Conservation (phyloP, 257 asterid genomes). For the Parsonsia alboflavescens region DNA sequence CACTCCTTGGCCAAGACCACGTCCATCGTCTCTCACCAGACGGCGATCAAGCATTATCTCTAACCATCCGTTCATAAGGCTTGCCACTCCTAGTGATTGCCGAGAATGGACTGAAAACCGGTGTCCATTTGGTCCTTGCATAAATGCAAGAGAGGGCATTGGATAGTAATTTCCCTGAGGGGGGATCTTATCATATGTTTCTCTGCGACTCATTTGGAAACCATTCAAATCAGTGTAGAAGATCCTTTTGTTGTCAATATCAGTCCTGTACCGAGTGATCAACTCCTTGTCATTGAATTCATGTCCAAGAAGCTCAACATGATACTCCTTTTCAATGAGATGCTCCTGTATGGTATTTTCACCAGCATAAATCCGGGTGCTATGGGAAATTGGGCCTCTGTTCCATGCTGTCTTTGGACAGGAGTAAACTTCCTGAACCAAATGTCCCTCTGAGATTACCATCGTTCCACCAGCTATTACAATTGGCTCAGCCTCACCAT, state of each 20-base stretch:
- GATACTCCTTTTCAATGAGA: slow-evolving; percentile 90
- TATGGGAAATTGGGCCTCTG: slow-evolving; percentile 70
- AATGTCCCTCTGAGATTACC: slow-evolving; percentile 72
- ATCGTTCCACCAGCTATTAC: slow-evolving; percentile 49
- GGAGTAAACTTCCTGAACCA: slow-evolving; percentile 77
- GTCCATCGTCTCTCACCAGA: slow-evolving; percentile 75
- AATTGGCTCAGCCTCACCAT: slow-evolving; percentile 75
- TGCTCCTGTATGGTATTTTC: slow-evolving; percentile 62
- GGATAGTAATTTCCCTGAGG: slow-evolving; percentile 96
- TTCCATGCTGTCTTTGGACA: slow-evolving; percentile 68
- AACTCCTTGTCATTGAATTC: slow-evolving; percentile 64
- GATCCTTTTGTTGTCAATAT: slow-evolving; percentile 57
- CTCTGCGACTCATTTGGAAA: slow-evolving; percentile 90
- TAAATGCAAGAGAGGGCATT: slow-evolving; percentile 88
- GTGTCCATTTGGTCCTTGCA: slow-evolving; percentile 63
- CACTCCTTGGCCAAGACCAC: slow-evolving; percentile 97
- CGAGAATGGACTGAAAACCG: slow-evolving; percentile 85
- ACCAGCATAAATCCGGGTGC: slow-evolving; percentile 70
- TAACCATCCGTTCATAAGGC: slow-evolving; percentile 77
- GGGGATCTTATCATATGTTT: slow-evolving; percentile 90
- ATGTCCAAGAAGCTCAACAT: slow-evolving; percentile 73
- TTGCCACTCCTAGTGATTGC: slow-evolving; percentile 88
- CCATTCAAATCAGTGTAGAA: slow-evolving; percentile 91
- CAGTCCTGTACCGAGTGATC: slow-evolving; percentile 72
- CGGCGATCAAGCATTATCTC: slow-evolving; percentile 97